Conservation (phyloP, 768 basidiomycete genomes). For the Arthromyces matolae region DNA sequence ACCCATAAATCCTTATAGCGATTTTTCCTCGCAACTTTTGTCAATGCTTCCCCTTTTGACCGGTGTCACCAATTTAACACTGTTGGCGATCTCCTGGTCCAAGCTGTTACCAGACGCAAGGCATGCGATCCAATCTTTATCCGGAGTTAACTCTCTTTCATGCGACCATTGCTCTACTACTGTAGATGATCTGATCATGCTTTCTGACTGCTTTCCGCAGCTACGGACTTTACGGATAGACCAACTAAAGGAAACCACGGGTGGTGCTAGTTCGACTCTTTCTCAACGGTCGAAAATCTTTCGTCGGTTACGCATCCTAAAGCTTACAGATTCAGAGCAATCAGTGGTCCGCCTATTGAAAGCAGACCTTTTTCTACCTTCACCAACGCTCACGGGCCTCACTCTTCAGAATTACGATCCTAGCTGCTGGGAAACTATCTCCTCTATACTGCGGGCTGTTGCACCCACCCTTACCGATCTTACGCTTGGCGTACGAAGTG, state of each 20-base stretch:
- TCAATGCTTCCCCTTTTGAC: background rate
- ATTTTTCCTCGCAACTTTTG: background rate
- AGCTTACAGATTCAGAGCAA: background rate
- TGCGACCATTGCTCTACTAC: background rate
- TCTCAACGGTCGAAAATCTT: background rate
- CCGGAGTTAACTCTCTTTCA: background rate
- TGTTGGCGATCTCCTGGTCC: background rate
- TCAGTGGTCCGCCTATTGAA: background rate
- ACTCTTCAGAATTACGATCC: background rate
- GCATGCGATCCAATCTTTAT: background rate
- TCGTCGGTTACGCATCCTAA: background rate
- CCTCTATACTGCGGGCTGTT: background rate
- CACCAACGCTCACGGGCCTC: background rate
- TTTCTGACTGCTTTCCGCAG: background rate
- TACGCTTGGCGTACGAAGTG: too few species aligned
- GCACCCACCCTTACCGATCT: background rate
- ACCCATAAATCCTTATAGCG: background rate
- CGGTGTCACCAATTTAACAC: background rate
- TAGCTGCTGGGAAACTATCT: background rate
- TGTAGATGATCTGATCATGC: background rate
- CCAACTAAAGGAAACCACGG: background rate
- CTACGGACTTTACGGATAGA: background rate
- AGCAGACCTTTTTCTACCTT: background rate
- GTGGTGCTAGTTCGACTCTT: too few species aligned
- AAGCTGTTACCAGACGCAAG: background rate